Base-by-base conservation (phyloP, 306 rosid species). In the Parietaria judaica region DNA sequence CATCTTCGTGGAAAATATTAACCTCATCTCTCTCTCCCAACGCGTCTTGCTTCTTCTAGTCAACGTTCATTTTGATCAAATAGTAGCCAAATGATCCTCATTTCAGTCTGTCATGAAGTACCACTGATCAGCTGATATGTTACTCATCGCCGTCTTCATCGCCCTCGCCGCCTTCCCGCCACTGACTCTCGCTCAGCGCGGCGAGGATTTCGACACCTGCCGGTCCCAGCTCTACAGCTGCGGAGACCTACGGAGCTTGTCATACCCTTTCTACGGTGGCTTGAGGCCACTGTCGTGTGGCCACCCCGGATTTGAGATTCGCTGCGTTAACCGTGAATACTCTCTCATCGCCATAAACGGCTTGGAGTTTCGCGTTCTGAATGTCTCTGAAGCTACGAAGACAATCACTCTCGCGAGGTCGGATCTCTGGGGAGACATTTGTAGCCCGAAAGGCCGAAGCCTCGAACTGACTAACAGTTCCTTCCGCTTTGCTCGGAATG, bases 181-280 rank as follows among this genome's bases (percentile, higher is more conserved):
- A 31, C 54, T 76, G 11, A 15, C 14, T 14, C 58, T 6, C 52
- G 31, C 31, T 2, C 31, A 23, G 2, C 34, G 5, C 15, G 15
- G 69, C 16, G 31, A 41, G 11, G 60, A 70, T 5, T 70, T 47
- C 65, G 2, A 46, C 0, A 16, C 7, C 3, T 85, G 92, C 66
- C 3, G 11, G 10, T 0, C 0, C 12, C 1, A 0, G 7, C 11
- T 4, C 0, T 81, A 67, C 80, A 15, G 3, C 6, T 83, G 88
- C 10, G 86, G 81, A 12, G 0, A 0, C 0, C 1, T 83, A 0
- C 1, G 6, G 7, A 34, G 34, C 64, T 58, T 83, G 4, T 1
- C 0, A 0, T 78, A 70, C 54, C 89, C 89, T 1, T 80, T 80
- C 60, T 80, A 83, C 85, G 74, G 51, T 1, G 12, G 2, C 0